phyloP scores from a whole-genome alignment of 306 rosid genomes.

The Prosopis cineraria region DNA sequence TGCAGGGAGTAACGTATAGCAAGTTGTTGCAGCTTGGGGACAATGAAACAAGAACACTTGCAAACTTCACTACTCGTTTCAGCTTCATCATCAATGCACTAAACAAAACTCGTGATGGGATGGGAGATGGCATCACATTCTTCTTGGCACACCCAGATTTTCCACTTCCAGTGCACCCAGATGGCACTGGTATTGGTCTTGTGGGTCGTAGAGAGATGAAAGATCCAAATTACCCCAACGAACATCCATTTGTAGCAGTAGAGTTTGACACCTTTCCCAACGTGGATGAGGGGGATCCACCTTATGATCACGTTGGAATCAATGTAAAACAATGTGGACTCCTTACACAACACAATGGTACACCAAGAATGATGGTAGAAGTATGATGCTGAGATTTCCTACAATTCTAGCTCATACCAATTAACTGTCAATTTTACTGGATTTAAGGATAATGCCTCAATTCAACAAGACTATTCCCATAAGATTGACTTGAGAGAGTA shows the following conservation, averaged over 20 bases:
- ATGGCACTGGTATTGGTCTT: conserved; percentile 34
- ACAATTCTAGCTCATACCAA: conserved; percentile 3
- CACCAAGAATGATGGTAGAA: conserved; percentile 9
- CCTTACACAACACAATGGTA: conserved; percentile 13
- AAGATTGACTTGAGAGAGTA: not conserved
- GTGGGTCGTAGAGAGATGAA: not conserved
- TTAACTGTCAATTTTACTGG: conserved; percentile 9
- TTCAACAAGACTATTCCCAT: not conserved
- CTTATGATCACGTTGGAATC: conserved; percentile 14
- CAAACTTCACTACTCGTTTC: conserved; percentile 42
- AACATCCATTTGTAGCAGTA: conserved; percentile 40
- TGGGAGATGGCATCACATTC: conserved; percentile 48
- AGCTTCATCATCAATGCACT: conserved; percentile 34
- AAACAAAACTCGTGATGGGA: not conserved
- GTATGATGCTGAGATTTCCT: conserved; percentile 14
- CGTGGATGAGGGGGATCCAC: not conserved
- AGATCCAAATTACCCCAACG: not conserved
- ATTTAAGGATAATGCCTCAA: not conserved
- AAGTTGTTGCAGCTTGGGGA: conserved; percentile 22
- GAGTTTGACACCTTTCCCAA: conserved; percentile 44
- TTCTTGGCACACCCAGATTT: conserved; percentile 35
- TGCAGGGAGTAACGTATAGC: not conserved
- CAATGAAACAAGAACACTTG: not conserved
- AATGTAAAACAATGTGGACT: not conserved
- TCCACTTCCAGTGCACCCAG: conserved; percentile 18